A percentile compares a stretch with the other conserved stretches of the same genome.
Conservation (phyloP, 2,329 filamentous ascomycete species). For the Pseudohalonectria lignicola region DNA sequence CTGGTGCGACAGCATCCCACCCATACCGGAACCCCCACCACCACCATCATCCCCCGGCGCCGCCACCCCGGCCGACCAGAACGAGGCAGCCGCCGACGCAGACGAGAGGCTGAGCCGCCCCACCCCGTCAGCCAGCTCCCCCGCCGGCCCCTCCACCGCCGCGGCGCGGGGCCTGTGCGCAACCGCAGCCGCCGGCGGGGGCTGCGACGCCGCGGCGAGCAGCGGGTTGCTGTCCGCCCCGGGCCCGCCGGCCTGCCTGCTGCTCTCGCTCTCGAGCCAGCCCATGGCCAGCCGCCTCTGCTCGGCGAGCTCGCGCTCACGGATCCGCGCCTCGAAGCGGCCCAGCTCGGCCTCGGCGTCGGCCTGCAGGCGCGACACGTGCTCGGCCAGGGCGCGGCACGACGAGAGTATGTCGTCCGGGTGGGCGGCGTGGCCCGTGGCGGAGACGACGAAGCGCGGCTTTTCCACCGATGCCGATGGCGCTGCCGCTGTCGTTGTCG, state of each 20-base stretch:
- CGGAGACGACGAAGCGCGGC: slow-evolving; percentile 64
- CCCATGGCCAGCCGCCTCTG: slow-evolving; percentile 71
- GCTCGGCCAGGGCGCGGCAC: slow-evolving; percentile 66
- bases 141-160: slow-evolving; percentile 59
- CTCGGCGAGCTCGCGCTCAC: slow-evolving; percentile 60
- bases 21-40: slow-evolving; percentile 12
- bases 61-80: neutral
- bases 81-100: too few species aligned
- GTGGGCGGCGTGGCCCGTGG: slow-evolving; percentile 71
- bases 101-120: slow-evolving; percentile 13
- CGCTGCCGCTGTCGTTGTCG: slow-evolving; percentile 20
- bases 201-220: too few species aligned
- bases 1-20: neutral
- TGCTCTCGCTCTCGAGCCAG: slow-evolving; percentile 66
- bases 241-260: too few species aligned
- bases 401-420: slow-evolving; percentile 77
- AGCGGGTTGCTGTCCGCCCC: too few species aligned
- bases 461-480: slow-evolving; percentile 29
- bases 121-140: slow-evolving; percentile 14
- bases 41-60: slow-evolving; percentile 24
- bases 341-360: slow-evolving; percentile 58
- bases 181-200: too few species aligned
- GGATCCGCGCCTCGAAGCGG: slow-evolving; percentile 58
- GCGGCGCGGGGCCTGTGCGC: too few species aligned
- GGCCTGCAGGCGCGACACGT: slow-evolving; percentile 58